A percentile compares a stretch with the other conserved stretches of the same genome.
These are phyloP conservation scores for Ustilago bromivora DNA, from an alignment of 1,284 basidiomycete genomes.

Conservation along the genomic window DNA sequence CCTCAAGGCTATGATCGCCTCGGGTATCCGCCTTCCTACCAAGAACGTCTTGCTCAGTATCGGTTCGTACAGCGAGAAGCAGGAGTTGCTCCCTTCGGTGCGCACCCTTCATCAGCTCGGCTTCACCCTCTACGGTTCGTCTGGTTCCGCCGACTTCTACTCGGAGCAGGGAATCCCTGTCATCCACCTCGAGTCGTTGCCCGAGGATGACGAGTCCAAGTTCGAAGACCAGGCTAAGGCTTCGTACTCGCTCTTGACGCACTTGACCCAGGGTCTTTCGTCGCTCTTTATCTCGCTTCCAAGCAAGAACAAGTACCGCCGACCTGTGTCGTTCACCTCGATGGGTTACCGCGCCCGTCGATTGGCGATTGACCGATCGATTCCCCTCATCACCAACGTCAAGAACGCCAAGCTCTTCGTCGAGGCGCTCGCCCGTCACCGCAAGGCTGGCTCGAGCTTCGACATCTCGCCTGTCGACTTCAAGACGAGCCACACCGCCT, in stretches of 20 bases:
- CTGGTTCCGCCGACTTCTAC: slow-evolving; percentile 81
- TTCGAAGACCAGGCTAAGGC: slow-evolving; percentile 65
- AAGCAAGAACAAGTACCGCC: slow-evolving; percentile 96
- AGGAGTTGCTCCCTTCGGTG: slow-evolving; percentile 95
- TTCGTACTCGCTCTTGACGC: slow-evolving; percentile 67
- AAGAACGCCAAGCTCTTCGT: slow-evolving; percentile 98
- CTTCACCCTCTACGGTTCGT: slow-evolving; percentile 96
- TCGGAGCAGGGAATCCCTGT: slow-evolving; percentile 67
- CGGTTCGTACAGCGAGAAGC: slow-evolving; percentile 96
- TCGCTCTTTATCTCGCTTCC: slow-evolving; percentile 97
- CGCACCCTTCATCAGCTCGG: slow-evolving; percentile 94
- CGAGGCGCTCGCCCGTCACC: slow-evolving; percentile 83
- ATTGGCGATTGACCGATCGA: slow-evolving; percentile 99
- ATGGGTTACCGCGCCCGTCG: slow-evolving; percentile 96
- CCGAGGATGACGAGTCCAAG: slow-evolving; percentile 66
- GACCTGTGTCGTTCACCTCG: slow-evolving; percentile 95
- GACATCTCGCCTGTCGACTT: slow-evolving; percentile 91
- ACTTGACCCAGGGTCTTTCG: slow-evolving; percentile 64
- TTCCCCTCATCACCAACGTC: slow-evolving; percentile 97
- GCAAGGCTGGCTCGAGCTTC: slow-evolving; percentile 78
- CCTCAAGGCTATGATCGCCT: slow-evolving; percentile 94
- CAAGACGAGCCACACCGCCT: slow-evolving; percentile 89
- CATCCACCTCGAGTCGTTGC: slow-evolving; percentile 68
- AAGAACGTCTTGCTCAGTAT: slow-evolving; percentile 95
- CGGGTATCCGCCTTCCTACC: slow-evolving; percentile 92